Evolutionary conservation across 257 asterid genomes (phyloP), one percentile per base, ranked within the genome.

Genomic region (Voacanga thouarsii): DNA sequence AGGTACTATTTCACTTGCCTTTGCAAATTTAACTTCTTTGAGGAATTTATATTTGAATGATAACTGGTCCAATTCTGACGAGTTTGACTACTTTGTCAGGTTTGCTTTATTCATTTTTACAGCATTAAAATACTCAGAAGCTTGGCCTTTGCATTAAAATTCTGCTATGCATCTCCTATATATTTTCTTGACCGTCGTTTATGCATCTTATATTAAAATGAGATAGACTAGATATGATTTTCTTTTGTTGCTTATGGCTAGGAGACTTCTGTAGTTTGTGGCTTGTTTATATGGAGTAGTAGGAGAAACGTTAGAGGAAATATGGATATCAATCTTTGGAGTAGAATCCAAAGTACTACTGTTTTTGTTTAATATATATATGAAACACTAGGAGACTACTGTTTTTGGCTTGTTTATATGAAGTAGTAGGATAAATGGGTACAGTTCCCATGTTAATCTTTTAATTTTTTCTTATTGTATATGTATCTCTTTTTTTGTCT

Each of bases 1-100:
- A 1, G 98, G 99, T 77, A 84, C 81, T 4, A 93, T 95, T 59
- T 91, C 98, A 6, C 93, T 97, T 8, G 89, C 94, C 1, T 86
- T 91, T 76, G 94, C 87, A 0, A 91, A 91, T 79, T 87, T 95
- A 63, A 82, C 96, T 23, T 86, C 92, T 23, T 80, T 95, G 89
- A 85, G 96, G 85, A 93, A 30, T 68, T 80, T 95, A 87, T 71
- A 87, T 49, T 82, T 95, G 91, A 93, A 82, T 80, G 94, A 87
- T 55, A 91, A 81, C 94, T 3, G 99, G 99, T 57, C 24, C 77
- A 5, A 88, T 93, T 73, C 97, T 98, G 10, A 47, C 19, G 74
- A 84, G 55, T 1, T 86, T 95, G 89, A 82, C 90, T 71, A 84
- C 84, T 64, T 79, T 95, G 87, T n/a, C n/a, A n/a, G n/a, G n/a